Evolutionary conservation across 169 alveolate genomes (phyloP), one percentile per base, ranked within the genome.

Genomic region (Cryptosporidium meleagridis): DNA sequence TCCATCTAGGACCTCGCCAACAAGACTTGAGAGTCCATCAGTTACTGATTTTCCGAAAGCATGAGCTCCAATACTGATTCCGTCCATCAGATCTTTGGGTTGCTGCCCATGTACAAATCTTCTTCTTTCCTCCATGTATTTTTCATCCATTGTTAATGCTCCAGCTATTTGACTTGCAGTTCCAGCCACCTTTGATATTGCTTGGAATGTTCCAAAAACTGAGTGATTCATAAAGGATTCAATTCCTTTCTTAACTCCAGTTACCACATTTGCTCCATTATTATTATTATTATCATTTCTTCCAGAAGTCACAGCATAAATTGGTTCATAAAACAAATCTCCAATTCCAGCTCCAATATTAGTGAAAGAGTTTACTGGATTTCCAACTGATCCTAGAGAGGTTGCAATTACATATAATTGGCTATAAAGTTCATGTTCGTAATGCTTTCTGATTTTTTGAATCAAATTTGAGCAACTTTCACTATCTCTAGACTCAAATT

Each of bases 131-230:
- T 91, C 92, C 70, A 93, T 85, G 26, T 93, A 93, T 18, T 75
- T 93, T 26, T 93, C 95, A 73, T 93, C 95, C 73, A 92, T 75
- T 37, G 95, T 92, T 26, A 91, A 85, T 10, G 92, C 94, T 3
- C 95, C 94, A 29, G 92, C 93, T 18, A 92, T 85, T 73, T 91
- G 93, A 69, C 94, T 91, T 0, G 95, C 95, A 14, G 89, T 93
- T 10, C 95, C 95, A 31, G 95, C 95, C 72, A 93, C 70, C 31
- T 91, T 72, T 31, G 94, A 91, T 26, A 93, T 75, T 23, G 94
- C 95, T 18, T 93, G 94, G 69, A 93, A 93, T 21, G 92, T 51
- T 72, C 95, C 95, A 61, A 91, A 93, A 23, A 93, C 95, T 23
- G 95, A 87, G 59, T 87, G 93, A 45, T 91, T 75, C 80, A 93